phyloP scores from a whole-genome alignment of 768 basidiomycete genomes.

The Rhodotorula paludigena region DNA sequence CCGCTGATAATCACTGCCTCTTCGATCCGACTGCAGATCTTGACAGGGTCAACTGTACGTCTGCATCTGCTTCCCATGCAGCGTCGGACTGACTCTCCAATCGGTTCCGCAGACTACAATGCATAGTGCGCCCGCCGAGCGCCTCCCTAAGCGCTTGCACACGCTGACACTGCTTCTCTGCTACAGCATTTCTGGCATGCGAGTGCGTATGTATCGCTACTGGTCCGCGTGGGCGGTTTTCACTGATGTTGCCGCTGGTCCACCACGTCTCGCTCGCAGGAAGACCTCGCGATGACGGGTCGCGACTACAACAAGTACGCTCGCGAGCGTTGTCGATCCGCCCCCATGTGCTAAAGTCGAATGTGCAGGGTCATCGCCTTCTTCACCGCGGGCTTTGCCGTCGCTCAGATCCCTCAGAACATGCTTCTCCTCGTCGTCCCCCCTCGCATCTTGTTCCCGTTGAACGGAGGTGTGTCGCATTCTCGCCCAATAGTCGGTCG shows the following conservation, averaged over 20 bases:
- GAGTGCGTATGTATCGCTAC: background rate
- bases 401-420: constrained; percentile 56
- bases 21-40: background rate
- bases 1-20: background rate
- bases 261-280: background rate
- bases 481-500: too few species aligned
- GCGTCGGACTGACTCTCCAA: background rate
- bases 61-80: constrained; percentile 1
- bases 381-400: constrained; percentile 68
- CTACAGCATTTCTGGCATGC: background rate
- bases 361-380: constrained; percentile 54
- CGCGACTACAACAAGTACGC: constrained; percentile 57
- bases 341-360: too few species aligned
- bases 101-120: constrained; percentile 49
- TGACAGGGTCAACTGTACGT: constrained; percentile 15
- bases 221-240: background rate
- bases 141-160: background rate
- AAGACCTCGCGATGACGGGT: constrained; percentile 53
- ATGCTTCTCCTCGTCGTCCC: constrained; percentile 61
- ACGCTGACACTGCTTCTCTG: background rate
- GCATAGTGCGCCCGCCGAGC: constrained; percentile 51
- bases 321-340: background rate
- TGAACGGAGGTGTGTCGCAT: constrained; percentile 10
- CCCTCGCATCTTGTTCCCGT: constrained; percentile 63
- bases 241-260: background rate